Conservation (phyloP, 306 rosid genomes). For the Cucurbita argyrosperma region DNA sequence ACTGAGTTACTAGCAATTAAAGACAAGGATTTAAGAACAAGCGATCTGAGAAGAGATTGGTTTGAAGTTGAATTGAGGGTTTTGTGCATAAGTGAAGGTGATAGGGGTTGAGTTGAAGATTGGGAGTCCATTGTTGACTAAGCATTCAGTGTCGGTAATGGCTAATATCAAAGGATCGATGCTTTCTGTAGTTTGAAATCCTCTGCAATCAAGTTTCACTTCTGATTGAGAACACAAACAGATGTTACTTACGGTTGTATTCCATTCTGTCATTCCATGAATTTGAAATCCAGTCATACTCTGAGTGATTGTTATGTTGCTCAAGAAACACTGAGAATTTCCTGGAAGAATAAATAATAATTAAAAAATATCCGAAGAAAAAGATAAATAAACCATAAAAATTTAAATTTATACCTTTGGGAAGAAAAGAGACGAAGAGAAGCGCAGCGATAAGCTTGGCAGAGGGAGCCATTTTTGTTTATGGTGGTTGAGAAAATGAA, state of each 20-base stretch:
- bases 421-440: too few species aligned
- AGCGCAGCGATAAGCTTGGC: too few species aligned
- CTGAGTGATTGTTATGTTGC: conserved; percentile 8
- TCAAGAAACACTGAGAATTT: background rate
- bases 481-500: too few species aligned
- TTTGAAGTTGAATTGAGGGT: background rate
- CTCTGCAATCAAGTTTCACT: conserved; percentile 14
- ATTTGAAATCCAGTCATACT: conserved; percentile 11
- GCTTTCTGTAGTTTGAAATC: conserved; percentile 10
- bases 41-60: background rate
- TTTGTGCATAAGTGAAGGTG: conserved; percentile 14
- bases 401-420: too few species aligned
- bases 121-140: conserved; percentile 18
- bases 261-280: conserved; percentile 20
- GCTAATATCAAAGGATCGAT: conserved; percentile 17
- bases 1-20: background rate
- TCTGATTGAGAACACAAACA: conserved; percentile 15
- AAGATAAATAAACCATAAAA: too few species aligned
- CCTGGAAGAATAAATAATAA: too few species aligned
- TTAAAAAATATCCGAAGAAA: too few species aligned
- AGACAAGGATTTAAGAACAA: conserved; percentile 9
- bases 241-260: conserved; percentile 9
- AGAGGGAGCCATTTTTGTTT: too few species aligned
- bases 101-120: background rate
- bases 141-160: background rate